These are phyloP conservation scores for Venturia oleaginea DNA, from an alignment of 2,329 filamentous ascomycete species.

Conservation along the genomic window DNA sequence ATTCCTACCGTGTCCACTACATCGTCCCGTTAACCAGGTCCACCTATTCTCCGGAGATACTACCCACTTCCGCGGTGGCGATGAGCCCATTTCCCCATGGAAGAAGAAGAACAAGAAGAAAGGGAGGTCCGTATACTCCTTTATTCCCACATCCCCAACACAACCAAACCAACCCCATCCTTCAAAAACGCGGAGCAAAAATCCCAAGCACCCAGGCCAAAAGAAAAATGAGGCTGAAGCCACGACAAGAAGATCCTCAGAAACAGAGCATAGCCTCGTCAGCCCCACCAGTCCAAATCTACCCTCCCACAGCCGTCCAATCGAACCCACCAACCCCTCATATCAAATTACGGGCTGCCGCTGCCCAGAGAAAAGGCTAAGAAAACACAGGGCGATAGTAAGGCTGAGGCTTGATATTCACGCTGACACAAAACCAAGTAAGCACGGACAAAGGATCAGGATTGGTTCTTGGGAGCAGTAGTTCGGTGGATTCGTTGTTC, in stretches of 20 bases:
- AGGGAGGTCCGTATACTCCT: too few relatives aligned
- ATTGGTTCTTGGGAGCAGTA: background rate
- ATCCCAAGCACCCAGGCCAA: background rate
- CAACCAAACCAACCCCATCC: too few relatives aligned
- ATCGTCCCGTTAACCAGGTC: too few relatives aligned
- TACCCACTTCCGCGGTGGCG: too few relatives aligned
- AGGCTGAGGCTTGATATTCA: background rate
- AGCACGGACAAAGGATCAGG: background rate
- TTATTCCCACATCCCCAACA: background rate
- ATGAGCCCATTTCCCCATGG: too few relatives aligned
- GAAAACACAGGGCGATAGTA: background rate
- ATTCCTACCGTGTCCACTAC: too few relatives aligned
- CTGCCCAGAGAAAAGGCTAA: too few relatives aligned
- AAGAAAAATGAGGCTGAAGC: background rate
- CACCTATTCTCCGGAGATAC: too few relatives aligned
- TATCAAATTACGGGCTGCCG: background rate
- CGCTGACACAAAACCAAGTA: too few relatives aligned
- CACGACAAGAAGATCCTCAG: background rate
- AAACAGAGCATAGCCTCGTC: background rate
- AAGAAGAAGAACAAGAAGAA: too few relatives aligned
- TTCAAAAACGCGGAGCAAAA: too few relatives aligned
- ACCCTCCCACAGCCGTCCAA: background rate
- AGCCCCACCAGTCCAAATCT: background rate
- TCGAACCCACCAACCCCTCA: background rate
- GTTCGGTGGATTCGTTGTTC: background rate